Evolutionary conservation across 345 rosid genomes (phyloP), one percentile per base, ranked within the genome.

Genomic region (Ceriops zippeliana): DNA sequence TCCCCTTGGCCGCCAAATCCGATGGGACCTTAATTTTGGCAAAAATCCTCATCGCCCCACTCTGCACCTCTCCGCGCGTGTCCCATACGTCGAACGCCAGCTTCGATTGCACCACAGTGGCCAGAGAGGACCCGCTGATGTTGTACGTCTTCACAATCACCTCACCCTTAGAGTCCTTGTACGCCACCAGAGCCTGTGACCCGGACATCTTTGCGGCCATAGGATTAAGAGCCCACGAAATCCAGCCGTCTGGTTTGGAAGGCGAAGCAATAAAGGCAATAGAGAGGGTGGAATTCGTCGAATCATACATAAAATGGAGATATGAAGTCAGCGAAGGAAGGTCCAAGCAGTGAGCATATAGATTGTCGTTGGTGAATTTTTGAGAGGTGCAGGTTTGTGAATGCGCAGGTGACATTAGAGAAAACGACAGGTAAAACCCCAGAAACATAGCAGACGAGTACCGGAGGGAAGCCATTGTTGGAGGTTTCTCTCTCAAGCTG

Each of bases 1-100:
- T 61, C 6, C 79, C 79, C 59, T 65, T 80, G 58, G 76, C 72
- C 20, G 76, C 80, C 63, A 70, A 56, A 15, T 79, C 76, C 8
- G 62, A 74, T 57, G 86, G 88, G 30, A 93, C 86, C 73, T 87
- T 91, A 52, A 89, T 60, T 15, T 83, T 75, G 9, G 88, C 89
- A 61, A 35, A 85, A 17, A 93, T 76, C 32, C 67, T 78, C 64
- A 82, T 66, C 6, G 58, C 70, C 7, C 87, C 91, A 20, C 24
- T 21, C n/a, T 30, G 77, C 2, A 72, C 84, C 63, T 81, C 92
- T 8, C 82, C 85, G 2, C 73, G 46, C 62, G 72, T 51, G 32
- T 85, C 83, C 96, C 93, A 93, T 6, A 67, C 84, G 0, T 86
- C 84, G 67, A 86, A 89, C 2, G 82, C 61, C 28, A 93, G 83